A percentile compares a stretch with the other conserved stretches of the same genome.
Conservation (phyloP, 768 basidiomycete species). For the Hortiboletus campestris region DNA sequence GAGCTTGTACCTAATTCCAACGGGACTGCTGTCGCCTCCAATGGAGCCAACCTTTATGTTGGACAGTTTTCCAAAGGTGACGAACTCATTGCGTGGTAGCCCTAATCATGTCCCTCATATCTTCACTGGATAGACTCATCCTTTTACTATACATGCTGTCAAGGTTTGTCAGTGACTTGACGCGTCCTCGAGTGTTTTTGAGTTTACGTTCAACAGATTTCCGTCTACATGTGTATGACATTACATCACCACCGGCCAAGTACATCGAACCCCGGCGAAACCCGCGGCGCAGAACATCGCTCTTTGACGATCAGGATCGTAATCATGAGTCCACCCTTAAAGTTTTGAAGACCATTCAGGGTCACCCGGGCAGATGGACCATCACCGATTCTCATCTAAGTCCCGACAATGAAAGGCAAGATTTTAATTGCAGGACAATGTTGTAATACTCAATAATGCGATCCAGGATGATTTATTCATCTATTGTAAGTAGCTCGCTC, state of each 20-base stretch:
- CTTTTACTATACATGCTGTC: slow-evolving; percentile 91
- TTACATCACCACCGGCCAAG: slow-evolving; percentile 46
- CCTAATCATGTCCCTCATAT: slow-evolving; percentile 1
- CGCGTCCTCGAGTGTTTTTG: background rate
- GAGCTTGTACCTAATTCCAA: slow-evolving; percentile 73
- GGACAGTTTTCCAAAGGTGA: slow-evolving; percentile 80
- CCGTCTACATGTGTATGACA: slow-evolving; percentile 84
- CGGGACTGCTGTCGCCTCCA: slow-evolving; percentile 76
- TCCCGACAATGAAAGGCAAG: slow-evolving; percentile 80
- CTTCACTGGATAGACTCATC: slow-evolving; percentile 59
- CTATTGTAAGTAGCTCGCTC: slow-evolving; percentile 52
- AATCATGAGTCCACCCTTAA: slow-evolving; percentile 51
- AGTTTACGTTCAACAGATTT: slow-evolving; percentile 57
- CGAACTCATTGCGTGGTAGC: background rate
- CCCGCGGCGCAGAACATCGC: slow-evolving; percentile 14
- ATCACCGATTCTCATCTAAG: slow-evolving; percentile 94
- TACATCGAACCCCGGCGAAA: slow-evolving; percentile 16
- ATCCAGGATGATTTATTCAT: slow-evolving; percentile 85
- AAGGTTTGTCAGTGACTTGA: slow-evolving; percentile 48
- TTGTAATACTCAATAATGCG: slow-evolving; percentile 1
- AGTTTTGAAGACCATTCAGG: slow-evolving; percentile 66
- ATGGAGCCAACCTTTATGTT: slow-evolving; percentile 74
- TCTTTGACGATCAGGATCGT: slow-evolving; percentile 29
- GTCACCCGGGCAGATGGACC: slow-evolving; percentile 81
- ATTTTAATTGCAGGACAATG: slow-evolving; percentile 44